phyloP scores from a whole-genome alignment of 768 basidiomycete species.

The Amanita muscaria region DNA sequence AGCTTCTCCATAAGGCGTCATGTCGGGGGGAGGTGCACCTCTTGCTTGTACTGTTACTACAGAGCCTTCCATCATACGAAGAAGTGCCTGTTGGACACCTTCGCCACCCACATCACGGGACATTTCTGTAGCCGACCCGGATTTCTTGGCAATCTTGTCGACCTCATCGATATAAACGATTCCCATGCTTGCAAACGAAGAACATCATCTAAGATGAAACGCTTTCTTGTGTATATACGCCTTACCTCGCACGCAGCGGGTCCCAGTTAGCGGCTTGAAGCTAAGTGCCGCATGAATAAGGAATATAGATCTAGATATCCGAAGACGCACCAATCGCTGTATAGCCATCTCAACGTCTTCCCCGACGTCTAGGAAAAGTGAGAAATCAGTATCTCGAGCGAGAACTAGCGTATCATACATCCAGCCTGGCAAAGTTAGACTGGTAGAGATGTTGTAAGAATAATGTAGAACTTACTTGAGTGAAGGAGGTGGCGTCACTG shows the following conservation, averaged over 20 bases:
- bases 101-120: slow-evolving; percentile 89
- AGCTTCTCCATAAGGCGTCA: slow-evolving; percentile 38
- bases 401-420: slow-evolving; percentile 38
- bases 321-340: slow-evolving; percentile 59
- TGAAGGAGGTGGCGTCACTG: slow-evolving; percentile 90
- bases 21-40: slow-evolving; percentile 38
- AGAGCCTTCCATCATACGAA: slow-evolving; percentile 93
- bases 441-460: slow-evolving; percentile 12
- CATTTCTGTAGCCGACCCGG: slow-evolving; percentile 51
- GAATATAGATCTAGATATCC: background rate
- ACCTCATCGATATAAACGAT: slow-evolving; percentile 97
- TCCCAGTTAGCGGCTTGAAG: slow-evolving; percentile 90
- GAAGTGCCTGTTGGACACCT: slow-evolving; percentile 89
- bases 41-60: slow-evolving; percentile 76
- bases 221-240: too few species aligned
- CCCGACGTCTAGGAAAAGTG: slow-evolving; percentile 62
- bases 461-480: slow-evolving; percentile 47
- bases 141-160: slow-evolving; percentile 81
- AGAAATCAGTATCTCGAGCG: slow-evolving; percentile 6
- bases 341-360: slow-evolving; percentile 94
- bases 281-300: slow-evolving; percentile 25
- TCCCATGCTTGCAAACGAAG: slow-evolving; percentile 53
- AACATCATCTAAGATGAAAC: slow-evolving; percentile 4
- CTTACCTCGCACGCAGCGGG: slow-evolving; percentile 71
- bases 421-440: slow-evolving; percentile 42